Conservation (phyloP, 2,329 filamentous ascomycete species). For the Nothophoma quercina region DNA sequence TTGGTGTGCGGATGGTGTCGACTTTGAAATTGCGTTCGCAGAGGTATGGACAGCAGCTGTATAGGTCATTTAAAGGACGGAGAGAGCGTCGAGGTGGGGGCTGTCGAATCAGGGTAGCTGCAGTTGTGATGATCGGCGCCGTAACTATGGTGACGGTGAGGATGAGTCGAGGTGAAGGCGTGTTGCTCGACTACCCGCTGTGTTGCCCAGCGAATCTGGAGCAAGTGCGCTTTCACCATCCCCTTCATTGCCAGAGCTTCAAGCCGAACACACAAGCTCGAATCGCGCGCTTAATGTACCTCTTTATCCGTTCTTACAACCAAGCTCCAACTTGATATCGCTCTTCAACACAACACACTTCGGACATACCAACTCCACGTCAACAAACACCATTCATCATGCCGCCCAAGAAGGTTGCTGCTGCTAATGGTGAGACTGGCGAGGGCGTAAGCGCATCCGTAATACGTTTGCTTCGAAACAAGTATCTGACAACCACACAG, state of each 20-base stretch:
- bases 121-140: not conserved
- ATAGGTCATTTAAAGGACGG: not conserved
- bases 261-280: not conserved
- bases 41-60: not conserved
- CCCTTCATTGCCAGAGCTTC: not conserved
- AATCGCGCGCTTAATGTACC: too few species aligned
- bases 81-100: not conserved
- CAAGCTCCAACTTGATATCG: not conserved
- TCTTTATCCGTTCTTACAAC: not conserved
- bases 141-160: not conserved
- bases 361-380: not conserved
- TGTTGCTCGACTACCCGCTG: not conserved
- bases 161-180: constrained; percentile 4
- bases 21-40: not conserved
- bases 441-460: constrained; percentile 7
- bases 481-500: not conserved
- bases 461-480: too few species aligned
- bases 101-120: not conserved
- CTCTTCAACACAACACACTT: not conserved
- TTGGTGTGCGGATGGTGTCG: not conserved
- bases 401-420: constrained; percentile 16
- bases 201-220: not conserved
- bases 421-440: not conserved
- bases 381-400: constrained; percentile 33
- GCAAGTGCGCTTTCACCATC: not conserved